These are phyloP conservation scores for Pinus taeda DNA, from an alignment of 75 land plant species.

Conservation along the genomic window DNA sequence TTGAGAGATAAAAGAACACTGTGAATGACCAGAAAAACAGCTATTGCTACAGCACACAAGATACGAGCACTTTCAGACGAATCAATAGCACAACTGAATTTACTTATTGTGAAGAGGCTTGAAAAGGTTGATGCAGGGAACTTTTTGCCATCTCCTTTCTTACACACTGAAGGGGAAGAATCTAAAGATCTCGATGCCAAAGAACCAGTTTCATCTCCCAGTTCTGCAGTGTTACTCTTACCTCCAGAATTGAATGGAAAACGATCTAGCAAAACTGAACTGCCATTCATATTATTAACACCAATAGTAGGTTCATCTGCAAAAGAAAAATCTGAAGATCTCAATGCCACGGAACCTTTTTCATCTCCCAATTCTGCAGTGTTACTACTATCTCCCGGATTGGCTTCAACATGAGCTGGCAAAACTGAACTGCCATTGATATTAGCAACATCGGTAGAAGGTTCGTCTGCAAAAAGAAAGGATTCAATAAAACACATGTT, in stretches of 20 bases:
- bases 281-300: neutral
- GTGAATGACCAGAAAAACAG: neutral
- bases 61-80: constrained; percentile 9
- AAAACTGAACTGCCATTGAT: neutral
- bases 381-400: neutral
- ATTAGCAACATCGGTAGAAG: neutral
- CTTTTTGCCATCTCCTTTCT: neutral
- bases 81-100: constrained; percentile 10
- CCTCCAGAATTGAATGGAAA: neutral
- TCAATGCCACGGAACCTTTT: no score
- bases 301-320: constrained; percentile 9
- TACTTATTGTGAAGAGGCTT: neutral
- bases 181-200: neutral
- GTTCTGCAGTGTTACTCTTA: neutral
- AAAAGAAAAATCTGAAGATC: neutral
- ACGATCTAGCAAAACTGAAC: neutral
- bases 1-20: neutral
- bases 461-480: constrained; percentile 6
- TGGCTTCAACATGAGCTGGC: neutral
- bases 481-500: no score
- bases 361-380: no score
- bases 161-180: neutral
- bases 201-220: neutral
- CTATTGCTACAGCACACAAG: neutral
- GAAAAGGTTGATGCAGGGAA: neutral